A percentile compares a stretch with the other conserved stretches of the same genome.
These are phyloP conservation scores for Apiosordaria backusii DNA, from an alignment of 495 filamentous ascomycete genomes.

Conservation along the genomic window DNA sequence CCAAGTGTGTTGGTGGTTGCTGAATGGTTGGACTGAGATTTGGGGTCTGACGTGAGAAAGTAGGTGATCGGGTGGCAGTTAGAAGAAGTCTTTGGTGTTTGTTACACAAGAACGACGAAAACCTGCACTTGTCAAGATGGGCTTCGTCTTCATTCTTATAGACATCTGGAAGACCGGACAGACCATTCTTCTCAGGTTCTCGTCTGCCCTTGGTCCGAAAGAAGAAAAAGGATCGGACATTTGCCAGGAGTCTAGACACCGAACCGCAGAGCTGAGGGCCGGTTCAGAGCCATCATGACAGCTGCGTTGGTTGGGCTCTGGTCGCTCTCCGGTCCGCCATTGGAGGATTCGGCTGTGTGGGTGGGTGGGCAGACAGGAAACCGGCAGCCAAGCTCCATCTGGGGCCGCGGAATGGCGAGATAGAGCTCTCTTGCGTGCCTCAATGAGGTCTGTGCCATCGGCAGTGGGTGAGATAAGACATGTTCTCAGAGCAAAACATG, in stretches of 20 bases:
- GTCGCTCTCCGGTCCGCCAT: not conserved
- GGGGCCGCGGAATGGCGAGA: not conserved
- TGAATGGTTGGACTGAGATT: not conserved
- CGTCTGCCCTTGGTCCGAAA: not conserved
- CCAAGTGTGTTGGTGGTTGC: not conserved
- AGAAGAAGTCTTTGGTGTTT: not conserved
- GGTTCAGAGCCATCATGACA: not conserved
- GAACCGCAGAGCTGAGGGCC: not conserved
- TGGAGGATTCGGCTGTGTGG: not conserved
- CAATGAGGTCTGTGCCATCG: slow-evolving; percentile 2
- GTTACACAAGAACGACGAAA: not conserved
- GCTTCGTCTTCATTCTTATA: not conserved
- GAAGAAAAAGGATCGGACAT: not conserved
- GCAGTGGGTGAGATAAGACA: not conserved
- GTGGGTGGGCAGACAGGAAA: not conserved
- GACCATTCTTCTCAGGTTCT: not conserved
- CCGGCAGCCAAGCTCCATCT: not conserved
- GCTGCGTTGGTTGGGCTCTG: not conserved
- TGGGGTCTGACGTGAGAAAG: not conserved
- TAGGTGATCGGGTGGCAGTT: not conserved
- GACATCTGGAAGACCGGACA: not conserved
- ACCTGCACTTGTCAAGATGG: not conserved
- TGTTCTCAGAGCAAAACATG: not conserved
- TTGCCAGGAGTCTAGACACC: not conserved
- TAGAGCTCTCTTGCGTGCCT: not conserved